Conservation (phyloP, 2,329 filamentous ascomycete genomes). For the Cladophialophora psammophila region DNA sequence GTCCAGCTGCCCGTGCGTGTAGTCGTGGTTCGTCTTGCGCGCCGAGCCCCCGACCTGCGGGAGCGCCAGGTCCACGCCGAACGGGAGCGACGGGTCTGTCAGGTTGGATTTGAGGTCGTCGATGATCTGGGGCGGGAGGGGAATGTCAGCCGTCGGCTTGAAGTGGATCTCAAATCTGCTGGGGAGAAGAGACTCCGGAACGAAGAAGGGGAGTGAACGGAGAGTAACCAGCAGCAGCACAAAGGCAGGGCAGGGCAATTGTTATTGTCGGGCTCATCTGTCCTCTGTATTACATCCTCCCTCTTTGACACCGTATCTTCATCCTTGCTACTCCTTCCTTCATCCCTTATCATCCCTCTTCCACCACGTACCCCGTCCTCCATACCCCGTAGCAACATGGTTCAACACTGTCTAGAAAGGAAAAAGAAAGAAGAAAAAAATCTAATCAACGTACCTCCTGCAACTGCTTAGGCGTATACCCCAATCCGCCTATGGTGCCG, state of each 20-base stretch:
- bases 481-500: conserved; percentile 67
- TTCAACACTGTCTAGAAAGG: neutral
- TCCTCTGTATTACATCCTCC: too few relatives aligned
- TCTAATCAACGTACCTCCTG: conserved; percentile 53
- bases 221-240: too few relatives aligned
- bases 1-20: conserved; percentile 87
- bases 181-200: too few relatives aligned
- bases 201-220: too few relatives aligned
- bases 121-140: conserved; percentile 75
- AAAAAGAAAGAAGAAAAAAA: neutral
- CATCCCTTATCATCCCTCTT: too few relatives aligned
- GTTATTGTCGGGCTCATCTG: too few relatives aligned
- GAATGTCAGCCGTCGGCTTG: neutral
- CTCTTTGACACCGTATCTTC: too few relatives aligned
- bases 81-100: conserved; percentile 71
- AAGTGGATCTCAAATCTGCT: too few relatives aligned
- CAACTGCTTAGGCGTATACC: conserved; percentile 77
- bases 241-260: too few relatives aligned
- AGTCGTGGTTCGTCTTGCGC: conserved; percentile 93
- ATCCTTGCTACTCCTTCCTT: too few relatives aligned
- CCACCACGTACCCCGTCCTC: neutral
- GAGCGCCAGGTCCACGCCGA: conserved; percentile 89
- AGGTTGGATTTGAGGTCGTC: conserved; percentile 83
- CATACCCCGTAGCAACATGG: neutral
- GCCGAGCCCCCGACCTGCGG: conserved; percentile 86